A percentile compares a stretch with the other conserved stretches of the same genome.
Conservation (phyloP, 345 rosid genomes). For the Murraya paniculata region DNA sequence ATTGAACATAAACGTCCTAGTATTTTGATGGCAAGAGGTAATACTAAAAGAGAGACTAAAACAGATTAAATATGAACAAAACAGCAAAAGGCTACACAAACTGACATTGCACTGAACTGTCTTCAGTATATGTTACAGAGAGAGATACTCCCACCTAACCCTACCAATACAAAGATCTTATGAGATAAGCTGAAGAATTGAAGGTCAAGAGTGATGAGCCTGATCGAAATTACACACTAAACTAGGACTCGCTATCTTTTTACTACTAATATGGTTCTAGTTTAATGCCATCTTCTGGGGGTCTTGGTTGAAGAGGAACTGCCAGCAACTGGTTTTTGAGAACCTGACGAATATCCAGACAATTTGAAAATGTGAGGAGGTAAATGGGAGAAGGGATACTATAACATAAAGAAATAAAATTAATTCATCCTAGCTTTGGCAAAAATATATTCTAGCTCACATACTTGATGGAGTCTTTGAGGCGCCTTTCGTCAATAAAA, state of each 20-base stretch:
- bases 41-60: not conserved
- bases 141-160: not conserved
- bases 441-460: slow-evolving; percentile 7
- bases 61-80: not conserved
- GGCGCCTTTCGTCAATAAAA: slow-evolving; percentile 48
- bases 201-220: not conserved
- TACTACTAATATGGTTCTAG: not conserved
- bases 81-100: not conserved
- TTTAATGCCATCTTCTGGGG: slow-evolving; percentile 37
- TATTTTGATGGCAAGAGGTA: too few relatives aligned
- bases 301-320: slow-evolving; percentile 35
- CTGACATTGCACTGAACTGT: not conserved
- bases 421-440: not conserved
- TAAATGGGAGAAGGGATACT: not conserved
- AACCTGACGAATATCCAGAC: slow-evolving; percentile 25
- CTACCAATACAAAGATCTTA: not conserved
- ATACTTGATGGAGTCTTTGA: slow-evolving; percentile 58
- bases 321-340: slow-evolving; percentile 26
- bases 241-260: not conserved
- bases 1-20: not conserved
- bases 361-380: not conserved
- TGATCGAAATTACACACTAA: not conserved
- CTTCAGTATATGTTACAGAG: not conserved
- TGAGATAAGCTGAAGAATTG: not conserved
- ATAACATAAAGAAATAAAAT: not conserved